A percentile compares a stretch with the other conserved stretches of the same genome.
phyloP scores from a whole-genome alignment of 164 flowering plant species.

The Aristolochia contorta region DNA sequence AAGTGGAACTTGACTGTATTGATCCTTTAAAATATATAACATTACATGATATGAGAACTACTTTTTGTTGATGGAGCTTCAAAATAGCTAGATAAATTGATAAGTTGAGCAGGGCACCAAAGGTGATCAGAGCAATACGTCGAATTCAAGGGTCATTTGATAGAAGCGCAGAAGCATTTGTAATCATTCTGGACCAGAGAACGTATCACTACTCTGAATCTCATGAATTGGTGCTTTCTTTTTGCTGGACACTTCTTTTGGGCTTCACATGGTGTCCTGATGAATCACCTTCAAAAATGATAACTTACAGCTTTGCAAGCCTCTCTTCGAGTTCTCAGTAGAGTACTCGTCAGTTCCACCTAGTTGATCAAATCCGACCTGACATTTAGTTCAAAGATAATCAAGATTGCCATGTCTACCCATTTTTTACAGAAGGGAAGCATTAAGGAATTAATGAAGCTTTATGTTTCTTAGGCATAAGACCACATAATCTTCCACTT shows the following conservation, averaged over 20 bases:
- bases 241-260: conserved; percentile 50
- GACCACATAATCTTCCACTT: conserved; percentile 99
- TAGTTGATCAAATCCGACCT: conserved; percentile 94
- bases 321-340: conserved; percentile 92
- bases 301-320: conserved; percentile 72
- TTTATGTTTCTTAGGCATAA: conserved; percentile 4
- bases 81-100: no score
- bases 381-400: not conserved
- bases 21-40: no score
- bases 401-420: no score
- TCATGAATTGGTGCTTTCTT: conserved; percentile 3
- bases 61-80: no score
- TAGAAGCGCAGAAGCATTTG: not conserved
- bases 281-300: conserved; percentile 71
- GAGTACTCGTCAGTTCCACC: conserved; percentile 85
- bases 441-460: not conserved
- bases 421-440: not conserved
- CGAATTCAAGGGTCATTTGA: no score
- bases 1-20: no score
- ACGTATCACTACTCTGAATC: not conserved
- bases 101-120: no score
- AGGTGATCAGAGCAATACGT: no score
- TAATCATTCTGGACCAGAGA: not conserved
- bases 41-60: no score
- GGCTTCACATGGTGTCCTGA: conserved; percentile 32